Conservation (phyloP, 2,329 filamentous ascomycete genomes). For the Xylariomycetidae sp. region DNA sequence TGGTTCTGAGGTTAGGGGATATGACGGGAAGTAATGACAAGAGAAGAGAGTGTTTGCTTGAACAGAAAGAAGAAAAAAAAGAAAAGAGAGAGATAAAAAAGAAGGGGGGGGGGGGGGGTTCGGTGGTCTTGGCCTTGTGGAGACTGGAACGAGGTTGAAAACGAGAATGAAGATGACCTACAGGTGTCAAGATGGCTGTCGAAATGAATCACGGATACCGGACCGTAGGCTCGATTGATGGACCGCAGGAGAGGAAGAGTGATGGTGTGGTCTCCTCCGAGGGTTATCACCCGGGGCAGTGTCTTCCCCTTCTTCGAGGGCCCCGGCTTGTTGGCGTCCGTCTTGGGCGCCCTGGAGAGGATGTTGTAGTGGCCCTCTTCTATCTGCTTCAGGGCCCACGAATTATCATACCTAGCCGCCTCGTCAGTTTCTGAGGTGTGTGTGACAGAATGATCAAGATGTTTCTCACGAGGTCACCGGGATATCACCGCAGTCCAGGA, state of each 20-base stretch:
- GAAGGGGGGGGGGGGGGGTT: no score
- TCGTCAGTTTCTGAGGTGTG: slow-evolving; percentile 1
- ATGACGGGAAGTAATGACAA: neutral
- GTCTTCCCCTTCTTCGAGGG: slow-evolving; percentile 70
- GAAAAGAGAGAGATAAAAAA: no score
- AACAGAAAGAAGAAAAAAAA: no score
- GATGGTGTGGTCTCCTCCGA: slow-evolving; percentile 62
- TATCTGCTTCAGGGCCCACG: slow-evolving; percentile 76
- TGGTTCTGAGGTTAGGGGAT: slow-evolving; percentile 16
- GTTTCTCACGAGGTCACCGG: slow-evolving; percentile 73
- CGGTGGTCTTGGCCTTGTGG: no score
- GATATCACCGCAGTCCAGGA: slow-evolving; percentile 80
- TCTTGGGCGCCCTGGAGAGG: slow-evolving; percentile 65
- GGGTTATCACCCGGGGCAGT: slow-evolving; percentile 74
- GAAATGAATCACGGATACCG: slow-evolving; percentile 58
- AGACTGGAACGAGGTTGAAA: slow-evolving; percentile 21
- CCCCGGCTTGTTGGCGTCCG: slow-evolving; percentile 61
- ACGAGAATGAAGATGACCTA: slow-evolving; percentile 26
- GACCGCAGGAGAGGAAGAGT: slow-evolving; percentile 55
- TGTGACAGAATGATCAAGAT: neutral
- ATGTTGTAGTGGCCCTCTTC: slow-evolving; percentile 79
- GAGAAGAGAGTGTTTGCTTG: no score
- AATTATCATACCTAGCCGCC: slow-evolving; percentile 70
- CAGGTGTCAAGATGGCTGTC: slow-evolving; percentile 66
- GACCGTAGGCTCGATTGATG: slow-evolving; percentile 57